These are phyloP conservation scores for Neoascochyta sp. DNA, from an alignment of 2,329 filamentous ascomycete species.

Conservation along the genomic window DNA sequence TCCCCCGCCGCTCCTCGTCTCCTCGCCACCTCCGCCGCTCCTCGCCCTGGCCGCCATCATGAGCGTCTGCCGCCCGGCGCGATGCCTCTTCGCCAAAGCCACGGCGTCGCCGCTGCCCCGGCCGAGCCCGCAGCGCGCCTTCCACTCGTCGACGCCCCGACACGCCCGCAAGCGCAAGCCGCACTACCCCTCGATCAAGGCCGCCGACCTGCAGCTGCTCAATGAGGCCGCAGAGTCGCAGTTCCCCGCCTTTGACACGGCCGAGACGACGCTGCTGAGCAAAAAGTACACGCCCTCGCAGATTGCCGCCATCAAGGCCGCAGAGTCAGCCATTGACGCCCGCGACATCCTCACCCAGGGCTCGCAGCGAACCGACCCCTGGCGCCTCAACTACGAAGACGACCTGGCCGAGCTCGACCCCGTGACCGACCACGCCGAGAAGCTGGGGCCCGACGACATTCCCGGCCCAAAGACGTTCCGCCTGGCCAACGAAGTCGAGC, in stretches of 20 bases:
- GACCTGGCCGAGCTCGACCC: constrained; percentile 77
- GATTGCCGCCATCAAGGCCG: constrained; percentile 74
- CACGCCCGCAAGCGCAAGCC: constrained; percentile 38
- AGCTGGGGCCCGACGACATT: constrained; percentile 39
- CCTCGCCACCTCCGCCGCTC: constrained; percentile 13
- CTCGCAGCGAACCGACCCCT: constrained; percentile 66
- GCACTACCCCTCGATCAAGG: constrained; percentile 45
- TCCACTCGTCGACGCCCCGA: constrained; percentile 39
- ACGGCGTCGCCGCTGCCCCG: constrained; percentile 23
- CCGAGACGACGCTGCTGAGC: constrained; percentile 45
- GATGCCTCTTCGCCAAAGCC: constrained; percentile 41
- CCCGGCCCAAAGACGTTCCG: constrained; percentile 22
- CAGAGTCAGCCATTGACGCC: constrained; percentile 70
- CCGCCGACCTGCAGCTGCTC: constrained; percentile 38
- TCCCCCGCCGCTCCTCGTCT: constrained; percentile 4
- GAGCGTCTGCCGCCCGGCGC: constrained; percentile 42
- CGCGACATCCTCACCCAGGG: constrained; percentile 73
- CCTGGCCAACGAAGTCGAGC: constrained; percentile 30
- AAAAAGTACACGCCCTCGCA: constrained; percentile 76
- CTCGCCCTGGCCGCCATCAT: constrained; percentile 31
- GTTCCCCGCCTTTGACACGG: constrained; percentile 63
- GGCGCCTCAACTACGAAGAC: constrained; percentile 65
- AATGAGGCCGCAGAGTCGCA: constrained; percentile 26
- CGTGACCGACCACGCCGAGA: constrained; percentile 59
- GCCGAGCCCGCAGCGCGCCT: constrained; percentile 39